Evolutionary conservation across 2,329 filamentous ascomycete genomes (phyloP), one percentile per base, ranked within the genome.

Genomic region (Verticillium nubilum): DNA sequence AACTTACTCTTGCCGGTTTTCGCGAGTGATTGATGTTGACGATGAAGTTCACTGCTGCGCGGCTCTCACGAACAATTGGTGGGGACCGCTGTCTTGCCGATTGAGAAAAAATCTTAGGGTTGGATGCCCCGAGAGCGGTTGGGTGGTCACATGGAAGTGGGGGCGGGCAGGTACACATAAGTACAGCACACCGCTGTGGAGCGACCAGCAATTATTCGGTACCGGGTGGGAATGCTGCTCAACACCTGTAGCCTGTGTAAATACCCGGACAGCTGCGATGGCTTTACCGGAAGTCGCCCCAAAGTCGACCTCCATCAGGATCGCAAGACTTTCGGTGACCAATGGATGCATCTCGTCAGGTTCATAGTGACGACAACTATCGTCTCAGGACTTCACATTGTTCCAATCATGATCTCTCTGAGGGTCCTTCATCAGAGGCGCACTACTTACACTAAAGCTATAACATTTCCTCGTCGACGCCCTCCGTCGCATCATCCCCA

Each of bases 1-100:
- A 62, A 84, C 83, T 82, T 77, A 86, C 83, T 86, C 75, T 80
- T 86, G 78, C 76, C 78, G 75, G 77, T 76, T 80, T 78, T 76
- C 75, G 75, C 76, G 78, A 79, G 58, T 59, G 63, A 61, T 58
- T 69, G 64, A 63, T 67, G 66, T 69, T 66, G 72, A 65, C 67
- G 70, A 64, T 68, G 68, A 65, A 67, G 66, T 71, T 56, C 29
- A 37, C 54, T 56, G 25, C 52, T 53, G 25, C 52, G 42, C 42
- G 42, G 42, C 42, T 50, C 42, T 50, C 42, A 50, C 42, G 42
- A 50, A 50, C 42, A 50, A 50, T 50, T 50, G 42, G 42, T 50
- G 42, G 42, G 42, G 42, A 50, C n/a, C n/a, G n/a, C 42, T 50
- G 19, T 50, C 42, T 50, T 50, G 42, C 42, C 42, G 42, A 50